Conservation (phyloP, 441 rosid species). For the Melianthus villosus region DNA sequence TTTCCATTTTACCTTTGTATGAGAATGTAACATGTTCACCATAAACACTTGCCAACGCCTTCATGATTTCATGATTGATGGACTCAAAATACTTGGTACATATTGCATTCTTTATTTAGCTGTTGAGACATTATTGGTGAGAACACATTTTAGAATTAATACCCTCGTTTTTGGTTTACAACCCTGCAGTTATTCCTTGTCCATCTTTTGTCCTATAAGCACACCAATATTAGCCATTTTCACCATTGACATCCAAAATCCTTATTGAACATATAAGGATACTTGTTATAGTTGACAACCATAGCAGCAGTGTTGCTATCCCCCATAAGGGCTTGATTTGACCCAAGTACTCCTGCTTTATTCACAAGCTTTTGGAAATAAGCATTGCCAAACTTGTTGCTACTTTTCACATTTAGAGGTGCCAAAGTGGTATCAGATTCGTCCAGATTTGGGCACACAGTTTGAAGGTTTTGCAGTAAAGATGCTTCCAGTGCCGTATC, state of each 20-base stretch:
- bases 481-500: conserved; percentile 37
- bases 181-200: conserved; percentile 44
- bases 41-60: too few species aligned
- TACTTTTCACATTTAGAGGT: conserved; percentile 25
- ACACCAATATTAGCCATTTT: conserved; percentile 42
- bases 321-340: conserved; percentile 50
- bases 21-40: too few species aligned
- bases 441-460: conserved; percentile 28
- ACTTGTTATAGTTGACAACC: conserved; percentile 35
- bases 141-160: too few species aligned
- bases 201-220: conserved; percentile 41
- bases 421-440: conserved; percentile 31
- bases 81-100: not conserved
- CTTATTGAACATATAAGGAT: conserved; percentile 26
- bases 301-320: conserved; percentile 28
- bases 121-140: too few species aligned
- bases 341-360: conserved; percentile 43
- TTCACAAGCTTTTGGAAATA: conserved; percentile 30
- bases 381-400: conserved; percentile 28
- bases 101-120: not conserved
- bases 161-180: conserved; percentile 21
- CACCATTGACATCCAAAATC: conserved; percentile 52
- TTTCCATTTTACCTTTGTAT: too few species aligned
- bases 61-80: too few species aligned
- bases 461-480: conserved; percentile 26